Evolutionary conservation across 2,329 filamentous ascomycete species (phyloP).

Genomic region (Fragosphaeria purpurea): DNA sequence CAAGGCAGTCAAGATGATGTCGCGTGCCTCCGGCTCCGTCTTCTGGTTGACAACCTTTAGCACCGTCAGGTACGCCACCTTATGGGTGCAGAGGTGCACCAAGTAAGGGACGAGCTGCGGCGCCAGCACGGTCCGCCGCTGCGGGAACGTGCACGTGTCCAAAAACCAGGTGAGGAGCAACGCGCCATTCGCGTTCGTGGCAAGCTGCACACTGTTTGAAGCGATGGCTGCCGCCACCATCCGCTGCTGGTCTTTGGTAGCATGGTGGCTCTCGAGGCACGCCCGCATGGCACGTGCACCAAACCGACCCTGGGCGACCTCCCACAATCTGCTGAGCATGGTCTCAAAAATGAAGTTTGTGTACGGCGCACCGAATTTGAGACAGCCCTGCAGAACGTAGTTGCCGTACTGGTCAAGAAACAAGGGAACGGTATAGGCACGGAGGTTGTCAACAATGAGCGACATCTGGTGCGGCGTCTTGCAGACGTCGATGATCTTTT

Average conservation of each 20-base stretch:
- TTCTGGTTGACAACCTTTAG: slow-evolving; percentile 98
- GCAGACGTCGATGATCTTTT: slow-evolving; percentile 97
- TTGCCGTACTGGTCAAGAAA: slow-evolving; percentile 98
- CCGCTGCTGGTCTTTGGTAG: slow-evolving; percentile 89
- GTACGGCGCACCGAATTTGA: slow-evolving; percentile 80
- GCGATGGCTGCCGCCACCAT: slow-evolving; percentile 91
- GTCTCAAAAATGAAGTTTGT: slow-evolving; percentile 98
- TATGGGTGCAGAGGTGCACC: slow-evolving; percentile 94
- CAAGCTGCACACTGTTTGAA: slow-evolving; percentile 91
- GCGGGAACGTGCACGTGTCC: slow-evolving; percentile 93
- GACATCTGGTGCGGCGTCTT: slow-evolving; percentile 75
- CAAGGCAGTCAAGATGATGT: slow-evolving; percentile 78
- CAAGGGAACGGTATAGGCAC: slow-evolving; percentile 77
- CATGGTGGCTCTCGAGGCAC: slow-evolving; percentile 90
- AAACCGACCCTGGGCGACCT: slow-evolving; percentile 84
- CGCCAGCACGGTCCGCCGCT: slow-evolving; percentile 80
- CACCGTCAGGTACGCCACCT: slow-evolving; percentile 94
- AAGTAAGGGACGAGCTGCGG: slow-evolving; percentile 87
- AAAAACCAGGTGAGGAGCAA: slow-evolving; percentile 94
- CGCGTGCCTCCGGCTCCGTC: slow-evolving; percentile 82
- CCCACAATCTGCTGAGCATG: slow-evolving; percentile 91
- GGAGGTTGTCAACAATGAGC: slow-evolving; percentile 73
- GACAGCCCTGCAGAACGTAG: slow-evolving; percentile 92
- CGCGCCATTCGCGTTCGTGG: slow-evolving; percentile 92
- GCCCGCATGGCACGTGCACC: slow-evolving; percentile 94